Evolutionary conservation across 2,329 filamentous ascomycete genomes (phyloP).

Genomic region (Microdochium paspali): DNA sequence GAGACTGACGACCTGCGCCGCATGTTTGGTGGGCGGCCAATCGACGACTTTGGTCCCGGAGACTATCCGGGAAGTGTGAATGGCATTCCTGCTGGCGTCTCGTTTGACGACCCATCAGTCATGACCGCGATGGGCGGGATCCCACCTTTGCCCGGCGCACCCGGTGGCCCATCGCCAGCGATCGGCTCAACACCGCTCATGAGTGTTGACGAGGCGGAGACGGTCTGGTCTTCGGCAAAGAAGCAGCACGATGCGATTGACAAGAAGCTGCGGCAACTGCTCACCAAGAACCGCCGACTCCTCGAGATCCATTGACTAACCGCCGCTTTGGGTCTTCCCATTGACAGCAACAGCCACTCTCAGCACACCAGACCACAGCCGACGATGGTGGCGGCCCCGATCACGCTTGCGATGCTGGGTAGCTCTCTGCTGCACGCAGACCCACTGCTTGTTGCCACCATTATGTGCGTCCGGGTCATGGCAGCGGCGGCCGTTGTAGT

Average conservation of each 20-base stretch:
- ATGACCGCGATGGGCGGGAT: constrained; percentile 7
- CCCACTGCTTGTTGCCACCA: not conserved
- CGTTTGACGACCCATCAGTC: constrained; percentile 19
- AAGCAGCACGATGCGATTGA: constrained; percentile 22
- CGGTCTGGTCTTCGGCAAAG: constrained; percentile 29
- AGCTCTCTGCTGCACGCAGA: not conserved
- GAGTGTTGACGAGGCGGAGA: constrained; percentile 55
- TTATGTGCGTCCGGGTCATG: not conserved
- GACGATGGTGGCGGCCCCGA: no score
- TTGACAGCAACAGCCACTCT: not conserved
- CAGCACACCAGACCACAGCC: no score
- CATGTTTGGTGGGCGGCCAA: constrained; percentile 13
- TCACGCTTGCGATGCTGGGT: no score
- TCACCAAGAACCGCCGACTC: constrained; percentile 16
- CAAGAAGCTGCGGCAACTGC: constrained; percentile 21
- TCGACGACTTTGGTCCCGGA: constrained; percentile 10
- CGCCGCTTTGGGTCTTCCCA: not conserved
- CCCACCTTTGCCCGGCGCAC: not conserved
- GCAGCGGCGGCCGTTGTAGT: not conserved
- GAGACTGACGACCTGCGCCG: constrained; percentile 27
- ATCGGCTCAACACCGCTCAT: constrained; percentile 44
- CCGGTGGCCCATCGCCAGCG: constrained; percentile 17
- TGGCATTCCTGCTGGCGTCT: constrained; percentile 9
- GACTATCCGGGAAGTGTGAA: constrained; percentile 3
- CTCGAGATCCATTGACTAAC: constrained; percentile 8